Conservation (phyloP, 148 eudicot species). For the Vaccinium vitisidaea region DNA sequence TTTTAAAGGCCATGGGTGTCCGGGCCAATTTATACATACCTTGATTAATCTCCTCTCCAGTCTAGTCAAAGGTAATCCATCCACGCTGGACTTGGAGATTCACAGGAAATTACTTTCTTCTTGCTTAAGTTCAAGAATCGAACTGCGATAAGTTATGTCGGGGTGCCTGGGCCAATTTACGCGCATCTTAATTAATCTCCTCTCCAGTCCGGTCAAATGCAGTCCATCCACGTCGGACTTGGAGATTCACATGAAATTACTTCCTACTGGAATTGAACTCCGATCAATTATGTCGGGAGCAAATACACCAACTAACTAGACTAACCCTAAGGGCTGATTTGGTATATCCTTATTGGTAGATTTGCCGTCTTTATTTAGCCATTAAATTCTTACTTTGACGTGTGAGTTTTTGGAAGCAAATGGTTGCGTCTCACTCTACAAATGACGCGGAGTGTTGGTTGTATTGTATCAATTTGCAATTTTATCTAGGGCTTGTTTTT, state of each 20-base stretch:
- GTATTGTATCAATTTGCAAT: neutral
- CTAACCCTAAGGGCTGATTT: too few relatives aligned
- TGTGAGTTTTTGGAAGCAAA: conserved; percentile 2
- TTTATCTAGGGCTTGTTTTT: neutral
- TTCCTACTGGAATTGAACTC: too few relatives aligned
- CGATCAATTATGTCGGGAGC: too few relatives aligned
- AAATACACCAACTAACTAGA: too few relatives aligned
- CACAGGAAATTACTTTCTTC: neutral
- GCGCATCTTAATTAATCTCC: neutral
- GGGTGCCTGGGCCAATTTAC: neutral
- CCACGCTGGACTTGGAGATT: neutral
- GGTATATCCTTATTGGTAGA: neutral
- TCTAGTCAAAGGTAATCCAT: neutral
- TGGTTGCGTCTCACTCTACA: conserved; percentile 15
- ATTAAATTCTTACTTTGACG: neutral
- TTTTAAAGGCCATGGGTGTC: neutral
- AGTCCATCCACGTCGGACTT: too few relatives aligned
- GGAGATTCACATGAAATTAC: too few relatives aligned
- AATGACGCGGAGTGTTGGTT: neutral
- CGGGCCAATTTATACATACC: neutral
- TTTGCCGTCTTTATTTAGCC: neutral
- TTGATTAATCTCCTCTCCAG: neutral
- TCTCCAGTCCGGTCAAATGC: too few relatives aligned
- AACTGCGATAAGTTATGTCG: neutral
- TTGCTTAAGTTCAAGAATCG: neutral